Evolutionary conservation across 768 basidiomycete genomes (phyloP).

Genomic region (Rhodotorula kratochvilovae): DNA sequence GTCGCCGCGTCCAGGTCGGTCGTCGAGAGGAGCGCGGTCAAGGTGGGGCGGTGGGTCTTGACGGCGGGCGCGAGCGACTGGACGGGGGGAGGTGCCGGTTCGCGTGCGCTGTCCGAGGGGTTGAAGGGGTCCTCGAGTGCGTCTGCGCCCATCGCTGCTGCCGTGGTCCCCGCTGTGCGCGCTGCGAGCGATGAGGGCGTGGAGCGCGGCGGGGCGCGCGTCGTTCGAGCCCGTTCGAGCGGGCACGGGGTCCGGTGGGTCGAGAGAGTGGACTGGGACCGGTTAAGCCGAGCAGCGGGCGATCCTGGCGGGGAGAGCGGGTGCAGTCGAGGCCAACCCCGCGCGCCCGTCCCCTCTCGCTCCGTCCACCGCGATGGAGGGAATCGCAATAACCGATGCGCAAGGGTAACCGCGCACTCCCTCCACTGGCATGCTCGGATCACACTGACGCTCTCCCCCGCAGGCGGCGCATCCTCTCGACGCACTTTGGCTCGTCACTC

Average conservation of each 20-base stretch:
- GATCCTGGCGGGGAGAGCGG: too few relatives aligned
- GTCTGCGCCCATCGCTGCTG: neutral
- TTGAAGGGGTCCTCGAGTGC: constrained; percentile 7
- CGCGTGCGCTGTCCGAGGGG: neutral
- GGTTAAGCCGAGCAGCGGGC: too few relatives aligned
- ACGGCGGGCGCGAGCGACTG: neutral
- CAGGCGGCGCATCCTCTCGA: constrained; percentile 32
- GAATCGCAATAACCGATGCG: constrained; percentile 10
- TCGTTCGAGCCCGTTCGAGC: too few relatives aligned
- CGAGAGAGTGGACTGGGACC: too few relatives aligned
- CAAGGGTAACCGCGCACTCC: neutral
- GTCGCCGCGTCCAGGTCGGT: constrained; percentile 11
- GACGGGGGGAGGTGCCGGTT: neutral
- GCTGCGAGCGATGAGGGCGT: too few relatives aligned
- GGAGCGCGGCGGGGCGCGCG: too few relatives aligned
- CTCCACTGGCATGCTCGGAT: too few relatives aligned
- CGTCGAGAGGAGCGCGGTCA: constrained; percentile 20
- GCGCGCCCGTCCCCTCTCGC: too few relatives aligned
- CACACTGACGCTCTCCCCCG: neutral
- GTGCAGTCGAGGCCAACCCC: too few relatives aligned
- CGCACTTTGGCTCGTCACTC: constrained; percentile 26
- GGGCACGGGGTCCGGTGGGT: too few relatives aligned
- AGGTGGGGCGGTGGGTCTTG: constrained; percentile 8
- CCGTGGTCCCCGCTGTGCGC: neutral
- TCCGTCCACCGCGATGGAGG: constrained; percentile 5